Base-by-base conservation (phyloP, 805 yeast genomes). In the Wickerhamomyces silvicola region DNA sequence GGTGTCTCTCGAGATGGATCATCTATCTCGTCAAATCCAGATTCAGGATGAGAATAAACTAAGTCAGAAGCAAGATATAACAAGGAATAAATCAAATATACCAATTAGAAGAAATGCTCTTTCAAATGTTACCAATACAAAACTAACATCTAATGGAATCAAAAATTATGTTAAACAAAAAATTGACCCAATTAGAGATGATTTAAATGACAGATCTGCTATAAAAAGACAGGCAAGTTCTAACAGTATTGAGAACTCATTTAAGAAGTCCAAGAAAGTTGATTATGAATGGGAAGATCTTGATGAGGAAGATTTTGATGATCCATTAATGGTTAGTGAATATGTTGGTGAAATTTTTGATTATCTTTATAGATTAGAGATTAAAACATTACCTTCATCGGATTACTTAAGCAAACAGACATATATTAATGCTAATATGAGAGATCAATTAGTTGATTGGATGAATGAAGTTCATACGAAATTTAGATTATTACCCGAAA, bases 401-500 rank as follows among this genome's bases (percentile, higher is more conserved):
- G 57, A 58, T 29, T 59, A 60, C 31, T 41, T 64, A 14, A 47
- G 51, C 24, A 60, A 58, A 59, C 66, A 59, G 49, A 43, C 76
- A 59, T 61, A 59, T 29, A 61, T 64, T 16, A 61, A 59, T 17
- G 59, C 56, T 28, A 60, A 62, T 30, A 78, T 79, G 82, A 72
- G 96, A 49, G 81, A 84, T 30, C 83, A 86, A 32, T 64, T 87
- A 35, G 92, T 87, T n/a, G 94, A 88, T 59, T 87, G 97, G 97
- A 68, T 87, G 58, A 85, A 84, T 19, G 90, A 85, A 53, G 85
- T 87, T 57, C 96, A 87, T 64, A 64, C 76, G 45, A 75, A 85
- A 53, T 87, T 87, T 60, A 72, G 90, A 40, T 63, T 88, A 41
- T 64, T 86, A 27, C 95, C 95, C 4, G 97, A 87, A 57, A 85